These are phyloP conservation scores for Copromyces sp. DNA, from an alignment of 495 filamentous ascomycete species.

Conservation along the genomic window DNA sequence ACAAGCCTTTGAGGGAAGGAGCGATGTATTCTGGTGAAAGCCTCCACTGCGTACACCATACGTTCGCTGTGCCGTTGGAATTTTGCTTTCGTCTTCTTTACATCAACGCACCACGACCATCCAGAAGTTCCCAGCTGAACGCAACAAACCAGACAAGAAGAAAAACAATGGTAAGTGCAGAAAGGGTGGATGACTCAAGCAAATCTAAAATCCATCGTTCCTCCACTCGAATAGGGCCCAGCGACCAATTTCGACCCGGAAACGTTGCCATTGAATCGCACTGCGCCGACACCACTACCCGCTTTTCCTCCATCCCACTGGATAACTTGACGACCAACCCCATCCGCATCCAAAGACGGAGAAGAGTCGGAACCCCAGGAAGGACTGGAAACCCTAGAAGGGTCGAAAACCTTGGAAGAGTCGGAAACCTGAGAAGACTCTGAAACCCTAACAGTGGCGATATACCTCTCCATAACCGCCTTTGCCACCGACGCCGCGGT, in stretches of 20 bases:
- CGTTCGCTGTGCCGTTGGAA: too few species aligned
- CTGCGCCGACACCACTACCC: neutral
- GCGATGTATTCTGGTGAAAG: too few species aligned
- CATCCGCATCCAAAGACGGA: neutral
- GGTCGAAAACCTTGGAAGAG: neutral
- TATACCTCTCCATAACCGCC: conserved; percentile 6
- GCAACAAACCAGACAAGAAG: too few species aligned
- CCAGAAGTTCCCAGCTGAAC: too few species aligned
- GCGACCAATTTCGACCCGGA: neutral
- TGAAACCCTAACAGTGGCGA: neutral
- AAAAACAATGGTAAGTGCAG: too few species aligned
- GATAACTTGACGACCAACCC: neutral
- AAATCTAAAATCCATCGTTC: neutral
- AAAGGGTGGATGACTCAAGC: neutral
- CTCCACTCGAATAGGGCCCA: neutral
- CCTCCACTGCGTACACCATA: too few species aligned
- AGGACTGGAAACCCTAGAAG: too few species aligned
- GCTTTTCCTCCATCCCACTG: neutral
- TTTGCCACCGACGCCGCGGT: conserved; percentile 21
- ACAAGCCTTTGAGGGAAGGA: too few species aligned
- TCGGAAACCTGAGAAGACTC: neutral
- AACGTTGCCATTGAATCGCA: neutral
- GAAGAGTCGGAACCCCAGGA: neutral
- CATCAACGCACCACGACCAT: too few species aligned
- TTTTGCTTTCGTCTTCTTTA: too few species aligned